Conservation (phyloP, 2,329 filamentous ascomycete species). For the Fusarium pseudoanthophilum region DNA sequence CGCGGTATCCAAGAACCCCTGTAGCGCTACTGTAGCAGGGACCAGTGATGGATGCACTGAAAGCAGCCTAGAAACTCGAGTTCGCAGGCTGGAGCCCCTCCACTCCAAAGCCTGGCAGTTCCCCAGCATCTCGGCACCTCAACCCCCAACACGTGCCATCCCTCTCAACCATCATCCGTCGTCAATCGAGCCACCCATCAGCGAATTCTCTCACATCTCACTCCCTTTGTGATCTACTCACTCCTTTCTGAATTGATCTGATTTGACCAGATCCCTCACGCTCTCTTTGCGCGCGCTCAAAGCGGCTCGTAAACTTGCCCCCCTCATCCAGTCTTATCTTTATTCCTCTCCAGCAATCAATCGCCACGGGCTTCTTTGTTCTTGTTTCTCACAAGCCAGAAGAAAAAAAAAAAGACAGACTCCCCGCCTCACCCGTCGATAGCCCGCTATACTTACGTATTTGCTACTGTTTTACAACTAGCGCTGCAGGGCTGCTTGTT, state of each 20-base stretch:
- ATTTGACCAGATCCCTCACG: conserved; percentile 7
- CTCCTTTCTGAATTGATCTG: not conserved
- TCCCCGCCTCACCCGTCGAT: conserved; percentile 16
- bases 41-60: not conserved
- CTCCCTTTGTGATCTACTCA: conserved; percentile 16
- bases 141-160: conserved; percentile 45
- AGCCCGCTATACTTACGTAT: conserved; percentile 22
- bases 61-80: conserved; percentile 1
- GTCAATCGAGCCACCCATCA: conserved; percentile 34
- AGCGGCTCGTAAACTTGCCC: conserved; percentile 1
- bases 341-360: not conserved
- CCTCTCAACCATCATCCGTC: conserved; percentile 45
- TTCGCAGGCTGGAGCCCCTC: not conserved
- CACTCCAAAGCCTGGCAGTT: conserved; percentile 10
- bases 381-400: not conserved
- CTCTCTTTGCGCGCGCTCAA: conserved; percentile 19
- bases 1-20: conserved; percentile 29
- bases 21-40: conserved; percentile 18
- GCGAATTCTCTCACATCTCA: conserved; percentile 32
- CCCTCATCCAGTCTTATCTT: conserved; percentile 2
- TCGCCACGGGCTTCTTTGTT: not conserved
- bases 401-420: not conserved
- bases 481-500: conserved; percentile 36
- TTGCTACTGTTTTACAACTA: conserved; percentile 15
- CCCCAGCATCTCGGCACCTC: conserved; percentile 42